phyloP scores from a whole-genome alignment of 2,329 filamentous ascomycete genomes.

The Ascochyta pisi region DNA sequence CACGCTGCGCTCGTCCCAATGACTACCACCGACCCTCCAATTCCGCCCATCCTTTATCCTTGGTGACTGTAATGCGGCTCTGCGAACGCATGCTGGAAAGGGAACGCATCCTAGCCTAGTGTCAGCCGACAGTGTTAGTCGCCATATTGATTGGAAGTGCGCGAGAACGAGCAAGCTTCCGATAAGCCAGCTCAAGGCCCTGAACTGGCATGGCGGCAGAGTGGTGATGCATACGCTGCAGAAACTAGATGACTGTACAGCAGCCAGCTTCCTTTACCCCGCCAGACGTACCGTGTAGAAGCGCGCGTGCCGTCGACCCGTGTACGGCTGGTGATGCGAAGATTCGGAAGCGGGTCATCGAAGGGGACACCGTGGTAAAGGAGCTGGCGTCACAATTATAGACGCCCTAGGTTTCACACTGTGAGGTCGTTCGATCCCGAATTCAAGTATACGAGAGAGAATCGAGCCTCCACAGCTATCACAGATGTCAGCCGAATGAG shows the following conservation, averaged over 20 bases:
- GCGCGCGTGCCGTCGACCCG: slow-evolving; percentile 20
- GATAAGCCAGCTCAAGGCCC: slow-evolving; percentile 39
- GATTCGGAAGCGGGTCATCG: neutral
- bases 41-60: slow-evolving; percentile 35
- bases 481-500: slow-evolving; percentile 24
- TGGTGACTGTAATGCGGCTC: slow-evolving; percentile 38
- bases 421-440: neutral
- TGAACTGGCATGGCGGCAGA: slow-evolving; percentile 28
- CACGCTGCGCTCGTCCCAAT: neutral
- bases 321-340: neutral
- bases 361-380: neutral
- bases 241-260: slow-evolving; percentile 30
- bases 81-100: slow-evolving; percentile 25
- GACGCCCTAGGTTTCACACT: neutral
- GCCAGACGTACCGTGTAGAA: slow-evolving; percentile 24
- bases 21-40: neutral
- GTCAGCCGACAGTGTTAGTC: slow-evolving; percentile 37
- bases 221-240: slow-evolving; percentile 38
- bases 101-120: slow-evolving; percentile 19
- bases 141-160: slow-evolving; percentile 22
- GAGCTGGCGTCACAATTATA: neutral
- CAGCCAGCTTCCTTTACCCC: slow-evolving; percentile 36
- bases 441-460: neutral
- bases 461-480: slow-evolving; percentile 18
- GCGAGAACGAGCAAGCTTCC: slow-evolving; percentile 29